These are phyloP conservation scores for Tolypocladium tundrense DNA, from an alignment of 2,329 filamentous ascomycete genomes.

Conservation along the genomic window DNA sequence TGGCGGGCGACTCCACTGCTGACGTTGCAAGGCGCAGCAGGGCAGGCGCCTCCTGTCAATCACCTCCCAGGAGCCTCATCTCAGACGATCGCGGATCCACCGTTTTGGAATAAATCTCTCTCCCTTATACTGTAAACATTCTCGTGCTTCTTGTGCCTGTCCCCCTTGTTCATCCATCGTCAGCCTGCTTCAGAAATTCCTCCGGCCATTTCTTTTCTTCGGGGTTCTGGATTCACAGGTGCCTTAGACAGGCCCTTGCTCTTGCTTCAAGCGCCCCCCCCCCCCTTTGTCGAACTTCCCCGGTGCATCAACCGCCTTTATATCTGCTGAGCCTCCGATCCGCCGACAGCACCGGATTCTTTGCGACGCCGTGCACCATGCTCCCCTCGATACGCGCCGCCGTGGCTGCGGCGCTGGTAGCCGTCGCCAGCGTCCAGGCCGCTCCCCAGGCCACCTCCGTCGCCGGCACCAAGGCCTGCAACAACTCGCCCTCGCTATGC, in stretches of 20 bases:
- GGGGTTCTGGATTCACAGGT: too few species aligned
- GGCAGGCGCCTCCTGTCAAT: not conserved
- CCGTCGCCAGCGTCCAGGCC: slow-evolving; percentile 12
- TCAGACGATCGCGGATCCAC: not conserved
- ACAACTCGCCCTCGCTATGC: slow-evolving; percentile 71
- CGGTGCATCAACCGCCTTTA: too few species aligned
- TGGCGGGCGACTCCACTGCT: not conserved
- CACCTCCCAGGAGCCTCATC: not conserved
- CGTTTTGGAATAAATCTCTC: not conserved
- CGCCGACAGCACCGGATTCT: not conserved
- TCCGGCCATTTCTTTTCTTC: not conserved
- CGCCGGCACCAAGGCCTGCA: slow-evolving; percentile 45
- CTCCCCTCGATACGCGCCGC: slow-evolving; percentile 12
- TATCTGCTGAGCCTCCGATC: too few species aligned
- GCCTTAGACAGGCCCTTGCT: too few species aligned
- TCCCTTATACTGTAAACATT: not conserved
- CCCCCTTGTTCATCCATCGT: not conserved
- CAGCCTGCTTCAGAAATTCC: not conserved
- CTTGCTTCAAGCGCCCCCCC: too few species aligned
- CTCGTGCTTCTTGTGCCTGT: not conserved
- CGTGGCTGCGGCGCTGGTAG: slow-evolving; percentile 10
- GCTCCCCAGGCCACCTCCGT: slow-evolving; percentile 11
- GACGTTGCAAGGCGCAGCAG: not conserved
- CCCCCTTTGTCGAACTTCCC: too few species aligned
- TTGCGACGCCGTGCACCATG: slow-evolving; percentile 5